Percentiles rank a stretch among this genome's conserved stretches.
These are phyloP conservation scores for Penicillium canariense DNA, from an alignment of 495 filamentous ascomycete genomes.

Conservation along the genomic window DNA sequence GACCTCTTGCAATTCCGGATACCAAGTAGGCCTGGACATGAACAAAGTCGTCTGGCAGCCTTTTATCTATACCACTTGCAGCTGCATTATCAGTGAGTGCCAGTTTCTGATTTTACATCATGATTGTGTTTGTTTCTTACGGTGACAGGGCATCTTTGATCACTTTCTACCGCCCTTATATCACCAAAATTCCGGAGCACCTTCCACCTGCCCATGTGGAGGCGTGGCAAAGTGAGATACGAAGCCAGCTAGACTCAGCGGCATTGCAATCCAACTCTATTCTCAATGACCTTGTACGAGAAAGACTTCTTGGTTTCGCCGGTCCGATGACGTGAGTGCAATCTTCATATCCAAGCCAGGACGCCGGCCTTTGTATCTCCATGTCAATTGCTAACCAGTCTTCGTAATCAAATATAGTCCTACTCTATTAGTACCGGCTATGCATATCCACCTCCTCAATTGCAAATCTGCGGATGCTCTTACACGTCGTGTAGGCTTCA, in stretches of 20 bases:
- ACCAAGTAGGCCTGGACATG: slow-evolving; percentile 18
- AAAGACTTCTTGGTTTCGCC: slow-evolving; percentile 28
- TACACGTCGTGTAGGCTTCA: slow-evolving; percentile 32
- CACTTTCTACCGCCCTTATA: slow-evolving; percentile 33
- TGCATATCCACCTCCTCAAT: slow-evolving; percentile 40
- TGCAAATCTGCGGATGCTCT: slow-evolving; percentile 32
- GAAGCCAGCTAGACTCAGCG: slow-evolving; percentile 24
- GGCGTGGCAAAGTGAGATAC: slow-evolving; percentile 21
- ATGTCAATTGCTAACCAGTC: too few species aligned
- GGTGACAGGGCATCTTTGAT: slow-evolving; percentile 24
- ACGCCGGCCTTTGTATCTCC: too few species aligned
- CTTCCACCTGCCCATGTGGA: slow-evolving; percentile 3
- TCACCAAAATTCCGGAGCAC: slow-evolving; percentile 15
- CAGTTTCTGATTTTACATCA: not conserved
- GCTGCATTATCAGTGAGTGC: slow-evolving; percentile 34
- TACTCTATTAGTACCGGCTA: slow-evolving; percentile 38
- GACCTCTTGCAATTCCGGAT: slow-evolving; percentile 14
- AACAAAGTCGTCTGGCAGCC: slow-evolving; percentile 11
- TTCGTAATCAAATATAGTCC: too few species aligned
- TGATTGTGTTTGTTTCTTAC: not conserved
- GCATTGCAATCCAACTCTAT: slow-evolving; percentile 35
- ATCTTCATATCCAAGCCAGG: too few species aligned
- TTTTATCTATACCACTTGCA: slow-evolving; percentile 33
- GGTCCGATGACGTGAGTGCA: slow-evolving; percentile 38
- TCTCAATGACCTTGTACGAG: slow-evolving; percentile 30